phyloP scores from a whole-genome alignment of 2,329 filamentous ascomycete species.

The Ophiostoma himal-ulmi region DNA sequence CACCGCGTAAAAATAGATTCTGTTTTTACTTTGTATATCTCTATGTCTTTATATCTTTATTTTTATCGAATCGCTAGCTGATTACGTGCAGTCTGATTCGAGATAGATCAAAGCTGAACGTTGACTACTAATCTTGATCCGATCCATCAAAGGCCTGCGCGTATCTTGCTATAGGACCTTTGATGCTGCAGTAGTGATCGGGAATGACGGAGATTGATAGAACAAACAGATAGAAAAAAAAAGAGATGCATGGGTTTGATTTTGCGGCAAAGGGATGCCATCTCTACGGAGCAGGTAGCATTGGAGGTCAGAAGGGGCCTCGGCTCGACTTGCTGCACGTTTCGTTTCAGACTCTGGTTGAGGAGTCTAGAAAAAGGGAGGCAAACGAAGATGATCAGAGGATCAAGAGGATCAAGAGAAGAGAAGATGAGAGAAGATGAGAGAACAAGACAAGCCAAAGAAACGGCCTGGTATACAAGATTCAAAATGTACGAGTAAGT shows the following conservation, averaged over 20 bases:
- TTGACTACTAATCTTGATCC: neutral
- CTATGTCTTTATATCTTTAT: neutral
- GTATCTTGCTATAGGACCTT: neutral
- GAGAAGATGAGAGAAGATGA: no score
- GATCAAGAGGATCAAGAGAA: neutral
- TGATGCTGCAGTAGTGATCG: neutral
- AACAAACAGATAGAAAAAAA: neutral
- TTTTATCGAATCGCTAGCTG: neutral
- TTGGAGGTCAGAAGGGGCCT: neutral
- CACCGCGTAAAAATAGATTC: no score
- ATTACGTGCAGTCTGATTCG: neutral
- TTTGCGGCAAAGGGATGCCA: neutral
- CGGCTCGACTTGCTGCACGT: neutral
- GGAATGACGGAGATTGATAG: neutral
- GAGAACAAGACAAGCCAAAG: no score
- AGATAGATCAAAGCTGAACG: neutral
- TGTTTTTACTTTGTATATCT: neutral
- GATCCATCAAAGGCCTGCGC: neutral
- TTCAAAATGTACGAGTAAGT: no score
- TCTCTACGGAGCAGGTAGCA: neutral
- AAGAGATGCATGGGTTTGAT: neutral
- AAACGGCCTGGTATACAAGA: no score
- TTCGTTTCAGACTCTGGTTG: neutral
- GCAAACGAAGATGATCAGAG: neutral
- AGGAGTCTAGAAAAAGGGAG: neutral